Base-by-base conservation (phyloP, 768 basidiomycete species). In the Solioccasus polychromus region DNA sequence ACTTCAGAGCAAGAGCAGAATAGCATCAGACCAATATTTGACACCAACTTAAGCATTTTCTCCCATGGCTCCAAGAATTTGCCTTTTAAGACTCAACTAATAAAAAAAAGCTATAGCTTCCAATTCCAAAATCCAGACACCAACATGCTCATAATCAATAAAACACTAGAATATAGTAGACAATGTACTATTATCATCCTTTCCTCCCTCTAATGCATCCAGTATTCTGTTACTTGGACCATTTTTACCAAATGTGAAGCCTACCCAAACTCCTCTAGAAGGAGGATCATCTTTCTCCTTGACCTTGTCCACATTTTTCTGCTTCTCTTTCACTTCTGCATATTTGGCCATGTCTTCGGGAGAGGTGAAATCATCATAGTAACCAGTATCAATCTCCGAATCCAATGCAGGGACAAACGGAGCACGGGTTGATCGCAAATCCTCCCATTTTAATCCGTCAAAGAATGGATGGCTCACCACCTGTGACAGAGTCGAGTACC, bases 301-400 rank as follows among this genome's bases (percentile, higher is more conserved):
- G 15, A 97, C 89, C 45, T 78, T 79, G 20, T 95, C 95, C 20
- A 99, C 94, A 62, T 97, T 94, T 59, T 71, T 74, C 69, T 97
- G 93, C 69, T 98, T 99, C 74, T 96, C 96, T 67, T 88, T 82
- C 7, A 99, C 96, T 66, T 99, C 95, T 10, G 94, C 92, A 61
- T 98, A 98, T 71, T 98, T 98, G 39, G 91, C 92, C 94, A 97
- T 97, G 61, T 98, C 95, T 47, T 94, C 90, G 4, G 78, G 71
- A 4, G 79, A 85, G 2, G 85, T 85, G 64, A 93, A 93, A 62
- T 92, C 91, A 56, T 93, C 91, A 68, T 92, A 94, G 68, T 94
- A 94, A 15, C 92, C 93, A 1, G 93, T 92, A 60, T 99, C 96
- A 47, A 90, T 77, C 59, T 98, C 96, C 8, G 86, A 88, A 60